These are phyloP conservation scores for Medicago ruthenica DNA, from an alignment of 306 rosid genomes.

Conservation along the genomic window DNA sequence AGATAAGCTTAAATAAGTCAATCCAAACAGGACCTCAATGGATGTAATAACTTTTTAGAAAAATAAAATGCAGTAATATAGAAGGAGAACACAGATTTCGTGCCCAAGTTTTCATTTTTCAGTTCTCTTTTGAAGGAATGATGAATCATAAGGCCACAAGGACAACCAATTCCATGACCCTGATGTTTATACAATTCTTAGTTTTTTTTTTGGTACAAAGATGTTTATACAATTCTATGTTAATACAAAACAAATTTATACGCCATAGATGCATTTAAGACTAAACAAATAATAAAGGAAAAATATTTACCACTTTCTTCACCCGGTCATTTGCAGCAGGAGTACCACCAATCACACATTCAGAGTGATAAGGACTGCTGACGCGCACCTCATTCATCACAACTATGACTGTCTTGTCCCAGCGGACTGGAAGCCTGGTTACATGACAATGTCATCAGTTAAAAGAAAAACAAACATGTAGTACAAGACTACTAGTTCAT, in stretches of 20 bases:
- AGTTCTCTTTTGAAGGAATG: neutral
- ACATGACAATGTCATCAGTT: slow-evolving; percentile 39
- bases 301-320: slow-evolving; percentile 86
- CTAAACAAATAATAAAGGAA: slow-evolving; percentile 15
- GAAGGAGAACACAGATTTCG: neutral
- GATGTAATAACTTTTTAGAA: neutral
- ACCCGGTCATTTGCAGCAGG: slow-evolving; percentile 97
- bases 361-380: slow-evolving; percentile 86
- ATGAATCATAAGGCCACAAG: slow-evolving; percentile 26
- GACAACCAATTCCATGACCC: neutral
- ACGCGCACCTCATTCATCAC: slow-evolving; percentile 97
- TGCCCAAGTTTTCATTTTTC: slow-evolving; percentile 27
- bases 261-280: slow-evolving; percentile 21
- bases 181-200: neutral
- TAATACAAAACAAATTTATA: neutral
- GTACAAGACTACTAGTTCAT: slow-evolving; percentile 1
- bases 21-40: neutral
- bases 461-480: slow-evolving; percentile 1
- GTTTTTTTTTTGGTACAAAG: too few species aligned
- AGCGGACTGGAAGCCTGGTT: slow-evolving; percentile 95
- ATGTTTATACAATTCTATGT: too few species aligned
- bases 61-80: neutral
- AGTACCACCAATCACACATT: slow-evolving; percentile 93
- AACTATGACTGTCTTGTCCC: slow-evolving; percentile 96
- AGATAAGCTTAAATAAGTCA: neutral